Base-by-base conservation (phyloP, 371 early-diverging fungal species). In the Synchytrium microbalum region DNA sequence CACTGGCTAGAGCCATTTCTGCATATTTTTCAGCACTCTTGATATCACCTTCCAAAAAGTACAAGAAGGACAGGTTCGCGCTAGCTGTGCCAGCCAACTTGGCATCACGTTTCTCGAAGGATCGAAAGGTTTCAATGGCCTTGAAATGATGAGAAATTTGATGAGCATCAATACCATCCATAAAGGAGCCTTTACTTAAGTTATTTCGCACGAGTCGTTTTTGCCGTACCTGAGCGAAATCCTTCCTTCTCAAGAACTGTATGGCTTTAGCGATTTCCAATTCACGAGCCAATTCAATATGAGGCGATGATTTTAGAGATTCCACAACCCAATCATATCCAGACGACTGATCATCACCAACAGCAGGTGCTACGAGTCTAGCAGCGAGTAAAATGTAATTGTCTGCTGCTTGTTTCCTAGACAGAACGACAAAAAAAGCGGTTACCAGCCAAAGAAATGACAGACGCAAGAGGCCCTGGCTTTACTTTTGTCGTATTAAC, bases 261-360 rank as follows among this genome's bases (percentile, higher is more conserved):
- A 81, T 69, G 16, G 81, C 79, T 63, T 81, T 81, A 0, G 83
- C 78, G 59, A 83, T 79, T 57, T 81, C 83, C 13, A 83, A 66
- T 58, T 83, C 83, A 56, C 63, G 61, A 1, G 76, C 79, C 29
- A 81, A 73, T 32, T 76, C 75, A 0, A 70, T 69, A 33, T 72
- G 71, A 24, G 75, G 71, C n/a, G 58, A 28, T 1, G 64, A 55
- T 32, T 75, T 75, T 28, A 81, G 64, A 14, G 70, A 67, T 16
- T 81, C 79, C 5, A 75, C 68, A 26, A 80, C 65, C 76, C 78
- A 79, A 66, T 81, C 79, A 59, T 73, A 83, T 0, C 80, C 83
- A 2, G 56, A 38, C 0, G 72, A 58, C 51, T 73, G 68, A 27
- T 59, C 56, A 29, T 61, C 54, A 23, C 75, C 78, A 24, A 82